These are phyloP conservation scores for Medicago arabica DNA, from an alignment of 306 rosid genomes.

Conservation along the genomic window DNA sequence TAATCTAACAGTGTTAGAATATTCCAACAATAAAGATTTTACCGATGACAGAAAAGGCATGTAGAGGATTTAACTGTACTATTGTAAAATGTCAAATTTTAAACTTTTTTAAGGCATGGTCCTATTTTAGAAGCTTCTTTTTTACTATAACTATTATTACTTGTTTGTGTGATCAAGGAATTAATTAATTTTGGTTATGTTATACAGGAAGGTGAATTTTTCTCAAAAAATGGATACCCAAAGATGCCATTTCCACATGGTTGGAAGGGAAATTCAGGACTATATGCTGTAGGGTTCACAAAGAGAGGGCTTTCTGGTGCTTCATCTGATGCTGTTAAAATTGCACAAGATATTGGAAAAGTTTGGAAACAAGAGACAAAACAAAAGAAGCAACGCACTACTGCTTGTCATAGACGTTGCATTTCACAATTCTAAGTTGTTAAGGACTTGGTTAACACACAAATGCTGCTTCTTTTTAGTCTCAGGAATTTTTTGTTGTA, in stretches of 20 bases:
- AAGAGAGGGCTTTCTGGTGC: constrained; percentile 95
- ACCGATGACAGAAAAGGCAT: no score
- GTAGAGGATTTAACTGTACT: no score
- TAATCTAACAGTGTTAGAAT: no score
- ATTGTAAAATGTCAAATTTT: no score
- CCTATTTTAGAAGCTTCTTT: constrained; percentile 37
- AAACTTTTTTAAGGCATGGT: constrained; percentile 14
- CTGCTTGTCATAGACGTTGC: constrained; percentile 85
- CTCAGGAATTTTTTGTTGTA: constrained; percentile 43
- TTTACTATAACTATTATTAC: background rate
- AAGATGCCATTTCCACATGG: constrained; percentile 81
- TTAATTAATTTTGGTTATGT: background rate
- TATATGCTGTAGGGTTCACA: constrained; percentile 91
- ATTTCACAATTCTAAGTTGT: constrained; percentile 72
- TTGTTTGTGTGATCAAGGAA: background rate
- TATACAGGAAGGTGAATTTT: constrained; percentile 80
- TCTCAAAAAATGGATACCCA: constrained; percentile 82
- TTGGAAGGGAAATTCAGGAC: constrained; percentile 87
- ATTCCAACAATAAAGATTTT: no score
- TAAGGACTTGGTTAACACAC: background rate
- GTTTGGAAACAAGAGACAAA: constrained; percentile 82
- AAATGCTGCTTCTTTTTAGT: constrained; percentile 31
- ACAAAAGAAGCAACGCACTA: constrained; percentile 63
- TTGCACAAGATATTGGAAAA: constrained; percentile 76
- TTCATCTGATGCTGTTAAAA: constrained; percentile 78